Percentiles rank a stretch among this genome's conserved stretches.
phyloP scores from a whole-genome alignment of 139 green algal genomes.

The Haematococcus sp. region DNA sequence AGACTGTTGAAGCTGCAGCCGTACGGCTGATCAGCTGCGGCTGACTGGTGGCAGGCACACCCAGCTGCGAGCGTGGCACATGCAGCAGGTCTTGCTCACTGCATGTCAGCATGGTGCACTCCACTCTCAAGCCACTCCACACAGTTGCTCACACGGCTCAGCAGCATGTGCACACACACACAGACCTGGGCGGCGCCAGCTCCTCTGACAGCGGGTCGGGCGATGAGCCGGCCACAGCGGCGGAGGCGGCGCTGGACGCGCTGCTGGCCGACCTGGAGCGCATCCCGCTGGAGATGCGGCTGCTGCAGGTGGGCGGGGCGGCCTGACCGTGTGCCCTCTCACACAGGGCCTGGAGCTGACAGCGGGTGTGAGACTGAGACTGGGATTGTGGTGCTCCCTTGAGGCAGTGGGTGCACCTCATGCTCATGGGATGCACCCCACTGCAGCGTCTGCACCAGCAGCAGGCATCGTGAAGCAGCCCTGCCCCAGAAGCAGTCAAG shows the following conservation, averaged over 20 bases:
- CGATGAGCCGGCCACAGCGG: slow-evolving; percentile 1
- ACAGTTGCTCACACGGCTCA: no score
- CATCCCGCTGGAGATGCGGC: slow-evolving; percentile 36
- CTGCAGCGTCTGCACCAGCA: no score
- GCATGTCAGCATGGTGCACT: no score
- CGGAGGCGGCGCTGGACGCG: slow-evolving; percentile 14
- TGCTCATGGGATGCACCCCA: background rate
- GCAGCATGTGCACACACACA: no score
- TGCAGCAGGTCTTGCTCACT: no score
- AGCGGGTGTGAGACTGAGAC: background rate
- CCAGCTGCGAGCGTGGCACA: no score
- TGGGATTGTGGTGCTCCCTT: background rate
- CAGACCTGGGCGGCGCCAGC: slow-evolving; percentile 8
- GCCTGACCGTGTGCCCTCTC: background rate
- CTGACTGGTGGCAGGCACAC: no score
- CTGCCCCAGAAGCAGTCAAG: no score
- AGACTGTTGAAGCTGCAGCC: no score
- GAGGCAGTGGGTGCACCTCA: no score
- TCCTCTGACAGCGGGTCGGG: background rate
- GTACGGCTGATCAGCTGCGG: no score
- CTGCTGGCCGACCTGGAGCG: slow-evolving; percentile 31
- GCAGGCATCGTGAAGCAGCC: background rate
- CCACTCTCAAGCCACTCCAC: no score
- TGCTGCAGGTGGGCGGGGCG: slow-evolving; percentile 30
- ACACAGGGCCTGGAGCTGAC: background rate